Conservation (phyloP, 2,329 filamentous ascomycete species). For the Colletotrichum cordylinicola region DNA sequence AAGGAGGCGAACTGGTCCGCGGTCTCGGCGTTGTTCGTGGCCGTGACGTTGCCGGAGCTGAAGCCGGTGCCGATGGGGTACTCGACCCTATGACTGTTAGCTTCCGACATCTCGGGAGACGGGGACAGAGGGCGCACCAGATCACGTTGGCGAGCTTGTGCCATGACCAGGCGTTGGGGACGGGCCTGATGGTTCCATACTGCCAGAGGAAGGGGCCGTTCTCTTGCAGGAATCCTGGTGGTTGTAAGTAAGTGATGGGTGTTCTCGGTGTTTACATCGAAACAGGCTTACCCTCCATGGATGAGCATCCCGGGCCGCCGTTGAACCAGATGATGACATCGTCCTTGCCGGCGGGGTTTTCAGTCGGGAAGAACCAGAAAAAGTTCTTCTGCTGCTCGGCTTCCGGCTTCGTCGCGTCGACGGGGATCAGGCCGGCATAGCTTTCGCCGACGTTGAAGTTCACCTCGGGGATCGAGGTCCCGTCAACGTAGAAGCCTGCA, state of each 20-base stretch:
- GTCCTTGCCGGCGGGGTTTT: conserved; percentile 90
- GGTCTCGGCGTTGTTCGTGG: conserved; percentile 87
- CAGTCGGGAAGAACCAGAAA: conserved; percentile 98
- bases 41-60: conserved; percentile 90
- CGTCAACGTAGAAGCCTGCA: conserved; percentile 68
- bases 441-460: conserved; percentile 71
- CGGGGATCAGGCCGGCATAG: conserved; percentile 66
- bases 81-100: conserved; percentile 64
- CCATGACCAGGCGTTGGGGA: conserved; percentile 91
- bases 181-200: conserved; percentile 70
- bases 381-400: conserved; percentile 61
- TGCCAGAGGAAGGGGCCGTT: conserved; percentile 80
- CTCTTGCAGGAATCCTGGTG: conserved; percentile 72
- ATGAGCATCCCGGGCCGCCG: conserved; percentile 95
- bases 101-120: background rate
- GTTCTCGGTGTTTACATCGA: background rate
- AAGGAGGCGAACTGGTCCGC: conserved; percentile 86
- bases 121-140: conserved; percentile 50
- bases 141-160: conserved; percentile 96
- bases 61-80: conserved; percentile 96
- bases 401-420: conserved; percentile 54
- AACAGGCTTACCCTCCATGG: conserved; percentile 77
- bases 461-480: conserved; percentile 70
- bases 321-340: conserved; percentile 97
- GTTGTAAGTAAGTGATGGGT: background rate